Base-by-base conservation (phyloP, 2,329 filamentous ascomycete genomes). In the Nigrospora sphaerica region DNA sequence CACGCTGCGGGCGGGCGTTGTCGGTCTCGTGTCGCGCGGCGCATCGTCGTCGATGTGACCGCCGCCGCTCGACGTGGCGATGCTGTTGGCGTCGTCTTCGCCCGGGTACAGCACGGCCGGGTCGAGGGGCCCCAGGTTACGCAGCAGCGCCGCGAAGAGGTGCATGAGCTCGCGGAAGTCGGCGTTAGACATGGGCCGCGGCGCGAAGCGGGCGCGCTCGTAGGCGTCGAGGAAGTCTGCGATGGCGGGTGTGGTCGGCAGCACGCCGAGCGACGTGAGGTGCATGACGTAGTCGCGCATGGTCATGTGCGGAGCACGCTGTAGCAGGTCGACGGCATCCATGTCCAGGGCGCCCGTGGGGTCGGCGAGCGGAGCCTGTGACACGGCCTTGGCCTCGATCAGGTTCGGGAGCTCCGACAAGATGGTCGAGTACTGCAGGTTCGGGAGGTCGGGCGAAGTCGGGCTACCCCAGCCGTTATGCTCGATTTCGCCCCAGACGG, bases 311-410 rank as follows among this genome's bases (percentile, higher is more conserved):
- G 74, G 71, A 3, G 82, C 79, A 45, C 90, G 74, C 58, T 87
- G 85, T 6, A 97, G 74, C 12, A 91, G 65, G 5, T 78, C 78
- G 7, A 91, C 79, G 1, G 87, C 81, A 32, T 83, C 77, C 12
- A 79, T 72, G 55, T 91, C 84, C 2, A 86, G 77, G 18, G 74
- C 59, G 14, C 67, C 69, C 10, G 68, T 65, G 3, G 65, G 64
- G 16, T 59, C 57, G 33, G 57, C 57, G 16, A 68, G 70, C 1
- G 73, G 71, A 31, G 84, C 88, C 0, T 95, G 77, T 0, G 88
- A 90, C n/a, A 96, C 81, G 1, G 90, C 92, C 63, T 92, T 92
- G 11, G 88, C 92, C 69, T 97, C 92, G 52, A 97, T 87, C 28
- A 97, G 75, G 60, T 95, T 85, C 1, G 91, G 88, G 19, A 98